Evolutionary conservation across 345 rosid species (phyloP).

Genomic region (Syzygium oleosum): DNA sequence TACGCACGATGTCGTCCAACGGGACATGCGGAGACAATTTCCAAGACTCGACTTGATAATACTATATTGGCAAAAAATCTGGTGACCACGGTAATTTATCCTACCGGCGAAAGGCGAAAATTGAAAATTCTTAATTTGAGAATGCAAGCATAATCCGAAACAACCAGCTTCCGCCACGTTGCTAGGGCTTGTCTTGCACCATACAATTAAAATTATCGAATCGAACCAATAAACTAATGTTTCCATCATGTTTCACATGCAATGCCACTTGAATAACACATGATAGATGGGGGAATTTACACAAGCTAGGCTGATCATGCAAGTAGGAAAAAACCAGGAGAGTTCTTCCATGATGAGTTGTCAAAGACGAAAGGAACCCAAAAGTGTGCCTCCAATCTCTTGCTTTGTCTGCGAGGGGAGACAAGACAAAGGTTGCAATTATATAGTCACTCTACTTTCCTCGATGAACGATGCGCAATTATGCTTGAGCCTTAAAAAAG

Average conservation of each 20-base stretch:
- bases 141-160: not conserved
- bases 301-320: not conserved
- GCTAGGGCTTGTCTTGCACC: not conserved
- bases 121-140: rapidly evolving
- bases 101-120: not conserved
- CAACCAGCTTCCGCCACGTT: not conserved
- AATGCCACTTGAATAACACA: not conserved
- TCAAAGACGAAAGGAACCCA: not conserved
- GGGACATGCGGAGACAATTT: not conserved
- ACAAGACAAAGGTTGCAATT: not conserved
- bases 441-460: not conserved
- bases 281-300: not conserved
- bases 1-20: rapidly evolving
- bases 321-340: not conserved
- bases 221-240: not conserved
- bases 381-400: not conserved
- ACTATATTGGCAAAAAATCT: not conserved
- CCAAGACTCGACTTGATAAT: not conserved
- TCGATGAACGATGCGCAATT: not conserved
- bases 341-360: not conserved
- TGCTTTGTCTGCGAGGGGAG: not conserved
- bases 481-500: not conserved
- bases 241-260: not conserved
- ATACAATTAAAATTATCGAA: not conserved
- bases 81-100: not conserved